These are phyloP conservation scores for Hordeum vulgare DNA, from an alignment of 176 grass and related monocot species.

Conservation along the genomic window MorexV3_pseudomolecules_assembly NC_058520.1:501070902-501071401, in stretches of 20 bases:
- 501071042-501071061: constrained; percentile 1
- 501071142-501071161: constrained; percentile 55
- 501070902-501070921: neutral
- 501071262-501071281: constrained; percentile 50
- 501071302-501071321: neutral
- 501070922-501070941: neutral
- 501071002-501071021: neutral
- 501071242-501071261: constrained; percentile 73
- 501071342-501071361: neutral
- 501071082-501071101: constrained; percentile 79
- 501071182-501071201: neutral
- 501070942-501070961: neutral
- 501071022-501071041: constrained; percentile 11
- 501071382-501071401: neutral
- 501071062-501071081: neutral
- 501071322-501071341: neutral
- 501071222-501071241: constrained; percentile 74
- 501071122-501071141: constrained; percentile 95
- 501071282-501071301: constrained; percentile 9
- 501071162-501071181: neutral
- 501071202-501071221: constrained; percentile 9
- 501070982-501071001: neutral
- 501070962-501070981: neutral
- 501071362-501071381: neutral
- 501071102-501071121: constrained; percentile 98